Base-by-base conservation (phyloP, 192 early-diverging fungal genomes). In the Coemansia sp. region DNA sequence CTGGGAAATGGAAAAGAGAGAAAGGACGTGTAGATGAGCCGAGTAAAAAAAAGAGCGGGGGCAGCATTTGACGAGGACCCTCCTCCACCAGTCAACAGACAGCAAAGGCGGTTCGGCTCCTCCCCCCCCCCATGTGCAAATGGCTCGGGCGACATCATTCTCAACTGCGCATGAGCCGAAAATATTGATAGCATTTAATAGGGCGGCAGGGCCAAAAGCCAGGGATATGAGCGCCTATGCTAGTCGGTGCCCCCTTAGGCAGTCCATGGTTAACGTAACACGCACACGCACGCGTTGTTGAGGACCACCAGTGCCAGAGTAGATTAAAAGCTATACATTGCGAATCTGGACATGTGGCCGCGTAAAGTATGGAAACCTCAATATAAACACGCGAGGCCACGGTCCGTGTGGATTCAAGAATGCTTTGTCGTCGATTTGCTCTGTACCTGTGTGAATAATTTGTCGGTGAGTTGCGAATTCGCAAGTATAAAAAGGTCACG, bases 121-220 rank as follows among this genome's bases (percentile, higher is more conserved):
- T 13, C 23, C 35, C 35, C 59, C 28, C 30, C 53, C 53, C 28
- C 13, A 30, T 57, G 53, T 57, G 53, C 17, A 61, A 55, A 58
- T 58, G 55, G 30, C 59, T 61, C 59, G 59, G 21, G 47, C n/a
- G 19, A 19, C 35, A 61, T 61, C 59, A 61, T 61, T 61, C 59
- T 37, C 59, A 61, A 32, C 37, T 61, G 37, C 59, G 59, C 59
- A 61, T 61, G 37, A 61, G 59, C 59, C 59, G 59, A 61, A 61
- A 61, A 61, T 21, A 37, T 39, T 23, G 17, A 21, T 35, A 33
- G 17, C 57, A 14, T 28, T 30, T 19, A 9, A 49, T 23, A 49
- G 46, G 46, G 8, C 9, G 46, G n/a, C 46, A 49, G 46, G 21
- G 46, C 19, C 46, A 8, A 19, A 19, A 21, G 46, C 46, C 46